Base-by-base conservation (phyloP, 2,329 filamentous ascomycete genomes). In the Epichloe glyceriae region DNA sequence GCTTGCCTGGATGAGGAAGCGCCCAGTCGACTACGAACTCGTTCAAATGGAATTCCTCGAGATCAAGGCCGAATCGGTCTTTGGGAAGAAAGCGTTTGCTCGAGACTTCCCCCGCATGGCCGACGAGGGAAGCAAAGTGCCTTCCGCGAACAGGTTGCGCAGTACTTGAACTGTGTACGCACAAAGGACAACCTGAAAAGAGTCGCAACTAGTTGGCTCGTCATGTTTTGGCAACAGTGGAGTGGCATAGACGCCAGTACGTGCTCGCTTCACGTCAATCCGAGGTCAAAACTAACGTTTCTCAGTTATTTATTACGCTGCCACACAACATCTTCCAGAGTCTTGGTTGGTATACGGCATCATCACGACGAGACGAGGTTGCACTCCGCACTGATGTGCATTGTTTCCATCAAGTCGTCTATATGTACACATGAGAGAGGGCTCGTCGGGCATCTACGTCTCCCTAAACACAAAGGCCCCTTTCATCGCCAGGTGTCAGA, bases 11-110 rank as follows among this genome's bases (percentile, higher is more conserved):
- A 76, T 91, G 7, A 80, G 86, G 35, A 75, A 74, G 5, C 72
- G 88, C 0, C 64, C 78, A 0, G 60, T 69, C 14, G 76, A 84
- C 54, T 74, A 88, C 58, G 80, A 86, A 46, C 73, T 85, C 0
- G 75, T 91, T 35, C 78, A 85, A 56, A 71, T 87, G 3, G 86
- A 91, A 60, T 88, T 84, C 60, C 75, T 87, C n/a, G 86, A 91
- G 63, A 90, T 91, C 68, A 87, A 87, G 64, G 85, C 86, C 0
- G 84, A 88, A 63, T 81, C 79, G 0, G 65, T 86, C 30, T 91
- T 91, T 58, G 86, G 91, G 65, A 86, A 88, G 66, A 77, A 80
- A 35, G 80, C 79, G 1, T 73, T 83, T 10, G 76, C 78, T 0
- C 81, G 85, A 54, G 73, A 82, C 22, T 75, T 74, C 51, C 73